Evolutionary conservation across 345 rosid genomes (phyloP).

Genomic region (Sisymbrium altissimum): DNA sequence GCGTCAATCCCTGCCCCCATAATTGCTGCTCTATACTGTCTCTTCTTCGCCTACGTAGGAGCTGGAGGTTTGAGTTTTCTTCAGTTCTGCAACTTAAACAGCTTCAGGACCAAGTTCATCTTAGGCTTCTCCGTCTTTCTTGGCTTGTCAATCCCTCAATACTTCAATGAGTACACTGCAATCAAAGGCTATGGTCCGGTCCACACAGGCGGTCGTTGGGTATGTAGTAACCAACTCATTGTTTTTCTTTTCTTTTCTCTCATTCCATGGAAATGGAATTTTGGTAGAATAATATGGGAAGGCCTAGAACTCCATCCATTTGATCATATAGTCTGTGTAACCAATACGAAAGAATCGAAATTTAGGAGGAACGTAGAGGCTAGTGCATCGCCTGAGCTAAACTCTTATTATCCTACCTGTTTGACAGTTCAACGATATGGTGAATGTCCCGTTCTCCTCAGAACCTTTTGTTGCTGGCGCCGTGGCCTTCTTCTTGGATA

Average conservation of each 20-base stretch:
- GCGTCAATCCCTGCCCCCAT: conserved; percentile 97
- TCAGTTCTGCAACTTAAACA: conserved; percentile 93
- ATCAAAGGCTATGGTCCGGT: conserved; percentile 91
- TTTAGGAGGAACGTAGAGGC: neutral
- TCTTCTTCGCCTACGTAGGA: conserved; percentile 92
- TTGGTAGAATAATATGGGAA: neutral
- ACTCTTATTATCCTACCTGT: neutral
- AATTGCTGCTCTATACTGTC: conserved; percentile 78
- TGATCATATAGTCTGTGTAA: neutral
- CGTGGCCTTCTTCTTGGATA: conserved; percentile 82
- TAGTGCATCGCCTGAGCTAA: conserved; percentile 8
- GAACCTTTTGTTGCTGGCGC: conserved; percentile 88
- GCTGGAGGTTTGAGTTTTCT: conserved; percentile 91
- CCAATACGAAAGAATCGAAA: neutral
- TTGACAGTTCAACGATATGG: conserved; percentile 88
- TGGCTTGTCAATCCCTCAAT: conserved; percentile 92
- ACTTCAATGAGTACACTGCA: conserved; percentile 94
- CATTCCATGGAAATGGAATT: neutral
- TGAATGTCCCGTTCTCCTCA: conserved; percentile 89
- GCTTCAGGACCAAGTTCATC: conserved; percentile 79
- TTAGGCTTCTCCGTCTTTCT: conserved; percentile 87
- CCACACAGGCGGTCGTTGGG: conserved; percentile 83
- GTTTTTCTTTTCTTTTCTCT: neutral
- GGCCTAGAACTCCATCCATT: neutral
- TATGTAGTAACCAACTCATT: conserved; percentile 32